Evolutionary conservation across 306 rosid genomes (phyloP).

Genomic region (Herpetospermum pedunculosum): DNA sequence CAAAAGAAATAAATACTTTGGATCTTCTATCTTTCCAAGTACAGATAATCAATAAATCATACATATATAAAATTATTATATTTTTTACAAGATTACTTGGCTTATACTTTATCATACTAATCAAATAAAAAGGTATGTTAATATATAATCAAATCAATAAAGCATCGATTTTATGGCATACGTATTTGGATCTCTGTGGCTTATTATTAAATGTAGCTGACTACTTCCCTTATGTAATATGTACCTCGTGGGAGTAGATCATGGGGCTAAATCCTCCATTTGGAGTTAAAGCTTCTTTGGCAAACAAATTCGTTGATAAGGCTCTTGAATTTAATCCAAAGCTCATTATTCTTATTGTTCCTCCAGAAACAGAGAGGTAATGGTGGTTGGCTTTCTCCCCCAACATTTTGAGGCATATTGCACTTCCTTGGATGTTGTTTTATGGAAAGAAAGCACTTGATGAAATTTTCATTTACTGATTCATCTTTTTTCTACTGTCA

Average conservation of each 20-base stretch:
- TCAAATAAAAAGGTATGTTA: background rate
- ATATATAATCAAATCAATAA: background rate
- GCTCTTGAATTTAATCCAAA: conserved; percentile 79
- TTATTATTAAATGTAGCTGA: background rate
- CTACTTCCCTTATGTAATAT: background rate
- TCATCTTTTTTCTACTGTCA: conserved; percentile 11
- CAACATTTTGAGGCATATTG: background rate
- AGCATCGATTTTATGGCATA: background rate
- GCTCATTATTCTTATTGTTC: conserved; percentile 75
- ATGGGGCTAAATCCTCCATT: conserved; percentile 97
- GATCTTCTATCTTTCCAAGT: background rate
- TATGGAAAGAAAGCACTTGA: background rate
- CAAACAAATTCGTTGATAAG: conserved; percentile 65
- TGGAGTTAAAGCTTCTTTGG: conserved; percentile 61
- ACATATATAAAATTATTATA: background rate
- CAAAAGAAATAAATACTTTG: background rate
- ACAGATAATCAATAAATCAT: background rate
- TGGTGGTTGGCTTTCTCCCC: background rate
- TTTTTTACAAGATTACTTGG: background rate
- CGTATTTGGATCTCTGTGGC: background rate
- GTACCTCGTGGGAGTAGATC: conserved; percentile 31
- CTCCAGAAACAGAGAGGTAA: conserved; percentile 66
- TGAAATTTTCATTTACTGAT: background rate
- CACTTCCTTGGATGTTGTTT: background rate
- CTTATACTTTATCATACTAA: background rate